These are phyloP conservation scores for Earliella scabrosa DNA, from an alignment of 1,284 basidiomycete genomes.

Conservation along the genomic window DNA sequence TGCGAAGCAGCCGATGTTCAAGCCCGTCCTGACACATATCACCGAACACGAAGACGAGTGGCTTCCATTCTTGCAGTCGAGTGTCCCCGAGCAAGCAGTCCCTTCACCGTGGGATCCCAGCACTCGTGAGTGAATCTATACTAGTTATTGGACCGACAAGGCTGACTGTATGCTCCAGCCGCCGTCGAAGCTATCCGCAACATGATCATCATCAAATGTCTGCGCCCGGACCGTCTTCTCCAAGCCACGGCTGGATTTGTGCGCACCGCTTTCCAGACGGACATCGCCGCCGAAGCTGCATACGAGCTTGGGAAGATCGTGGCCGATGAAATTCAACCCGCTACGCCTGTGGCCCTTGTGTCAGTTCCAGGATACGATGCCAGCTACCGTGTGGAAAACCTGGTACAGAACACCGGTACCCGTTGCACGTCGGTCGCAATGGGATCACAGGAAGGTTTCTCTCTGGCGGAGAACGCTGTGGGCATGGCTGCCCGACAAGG, in stretches of 20 bases:
- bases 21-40: conserved; percentile 76
- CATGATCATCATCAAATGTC: conserved; percentile 84
- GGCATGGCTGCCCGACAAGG: conserved; percentile 89
- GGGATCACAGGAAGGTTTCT: conserved; percentile 98
- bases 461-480: conserved; percentile 93
- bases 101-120: conserved; percentile 80
- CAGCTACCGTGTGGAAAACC: conserved; percentile 91
- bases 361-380: conserved; percentile 98
- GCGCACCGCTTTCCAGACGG: conserved; percentile 74
- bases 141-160: not conserved
- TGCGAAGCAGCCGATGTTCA: conserved; percentile 76
- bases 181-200: conserved; percentile 75
- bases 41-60: conserved; percentile 71
- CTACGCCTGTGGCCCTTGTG: conserved; percentile 87
- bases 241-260: conserved; percentile 84
- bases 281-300: conserved; percentile 72
- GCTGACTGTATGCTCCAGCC: conserved; percentile 44
- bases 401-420: conserved; percentile 77
- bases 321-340: conserved; percentile 75
- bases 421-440: conserved; percentile 91
- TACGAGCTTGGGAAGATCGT: conserved; percentile 84
- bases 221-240: conserved; percentile 88
- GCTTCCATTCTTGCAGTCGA: conserved; percentile 75
- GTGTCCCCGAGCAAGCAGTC: conserved; percentile 72
- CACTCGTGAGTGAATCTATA: conserved; percentile 57